These are phyloP conservation scores for Xerocomellus intermedius DNA, from an alignment of 768 basidiomycete genomes.

Conservation along the genomic window DNA sequence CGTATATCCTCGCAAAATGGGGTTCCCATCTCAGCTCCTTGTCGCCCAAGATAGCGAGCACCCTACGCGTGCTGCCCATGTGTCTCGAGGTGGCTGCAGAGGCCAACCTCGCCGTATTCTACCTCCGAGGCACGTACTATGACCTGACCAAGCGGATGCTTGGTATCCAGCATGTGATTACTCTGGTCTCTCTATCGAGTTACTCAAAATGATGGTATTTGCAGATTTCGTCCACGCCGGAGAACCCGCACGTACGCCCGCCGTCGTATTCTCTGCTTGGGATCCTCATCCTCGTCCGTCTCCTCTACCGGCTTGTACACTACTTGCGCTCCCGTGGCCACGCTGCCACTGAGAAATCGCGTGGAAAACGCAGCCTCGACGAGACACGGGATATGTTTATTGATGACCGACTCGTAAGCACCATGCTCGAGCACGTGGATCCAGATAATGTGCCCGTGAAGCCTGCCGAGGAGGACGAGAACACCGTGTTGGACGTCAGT, in stretches of 20 bases:
- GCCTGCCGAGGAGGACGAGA: conserved; percentile 67
- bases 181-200: not conserved
- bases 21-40: conserved; percentile 38
- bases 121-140: conserved; percentile 78
- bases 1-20: conserved; percentile 58
- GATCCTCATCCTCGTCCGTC: conserved; percentile 61
- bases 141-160: conserved; percentile 65
- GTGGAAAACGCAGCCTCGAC: conserved; percentile 34
- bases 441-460: conserved; percentile 53
- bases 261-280: conserved; percentile 89
- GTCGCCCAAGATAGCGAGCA: conserved; percentile 30
- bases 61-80: conserved; percentile 42
- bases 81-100: conserved; percentile 60
- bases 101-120: conserved; percentile 78
- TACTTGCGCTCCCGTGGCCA: conserved; percentile 39
- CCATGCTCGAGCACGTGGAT: conserved; percentile 49
- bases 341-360: conserved; percentile 28
- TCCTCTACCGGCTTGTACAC: conserved; percentile 58
- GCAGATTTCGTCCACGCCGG: conserved; percentile 72
- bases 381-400: conserved; percentile 43
- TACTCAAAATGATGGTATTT: conserved; percentile 7
- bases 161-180: conserved; percentile 63
- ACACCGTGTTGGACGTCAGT: conserved; percentile 61
- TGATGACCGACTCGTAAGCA: conserved; percentile 60
- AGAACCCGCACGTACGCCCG: conserved; percentile 67